phyloP scores from a whole-genome alignment of 208 protist genomes.

The Leishmania lainsoni region DNA sequence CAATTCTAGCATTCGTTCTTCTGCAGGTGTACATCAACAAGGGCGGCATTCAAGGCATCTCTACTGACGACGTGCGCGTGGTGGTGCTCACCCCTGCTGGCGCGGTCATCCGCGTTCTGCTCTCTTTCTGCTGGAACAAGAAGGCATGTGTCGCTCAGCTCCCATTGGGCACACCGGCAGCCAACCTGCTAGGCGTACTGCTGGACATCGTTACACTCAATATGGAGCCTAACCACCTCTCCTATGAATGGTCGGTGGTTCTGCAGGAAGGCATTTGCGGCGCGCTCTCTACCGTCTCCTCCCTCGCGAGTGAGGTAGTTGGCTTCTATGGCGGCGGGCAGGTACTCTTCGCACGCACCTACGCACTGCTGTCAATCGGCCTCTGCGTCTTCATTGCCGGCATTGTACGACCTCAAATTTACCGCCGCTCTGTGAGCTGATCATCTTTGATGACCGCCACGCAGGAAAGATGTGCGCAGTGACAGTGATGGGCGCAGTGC shows the following conservation, averaged over 20 bases:
- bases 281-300: conserved; percentile 59
- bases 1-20: conserved; percentile 38
- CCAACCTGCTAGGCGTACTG: conserved; percentile 42
- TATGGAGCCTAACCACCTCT: conserved; percentile 20
- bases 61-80: conserved; percentile 33
- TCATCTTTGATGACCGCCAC: background rate
- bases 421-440: conserved; percentile 15
- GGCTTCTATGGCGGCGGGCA: conserved; percentile 28
- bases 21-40: conserved; percentile 44
- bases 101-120: conserved; percentile 44
- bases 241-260: conserved; percentile 33
- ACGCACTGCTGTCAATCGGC: conserved; percentile 38
- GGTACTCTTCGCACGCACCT: conserved; percentile 36
- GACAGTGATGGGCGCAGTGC: background rate
- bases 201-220: conserved; percentile 40
- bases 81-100: conserved; percentile 48
- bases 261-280: conserved; percentile 53
- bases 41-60: conserved; percentile 18
- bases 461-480: background rate
- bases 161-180: conserved; percentile 52
- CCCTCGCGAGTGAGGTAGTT: conserved; percentile 48
- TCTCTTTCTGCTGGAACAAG: conserved; percentile 55
- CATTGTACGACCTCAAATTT: conserved; percentile 40
- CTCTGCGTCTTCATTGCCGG: conserved; percentile 36
- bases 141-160: conserved; percentile 28